Evolutionary conservation across 306 rosid species (phyloP), one percentile per base, ranked within the genome.

Genomic region (Calophaca sinica): DNA sequence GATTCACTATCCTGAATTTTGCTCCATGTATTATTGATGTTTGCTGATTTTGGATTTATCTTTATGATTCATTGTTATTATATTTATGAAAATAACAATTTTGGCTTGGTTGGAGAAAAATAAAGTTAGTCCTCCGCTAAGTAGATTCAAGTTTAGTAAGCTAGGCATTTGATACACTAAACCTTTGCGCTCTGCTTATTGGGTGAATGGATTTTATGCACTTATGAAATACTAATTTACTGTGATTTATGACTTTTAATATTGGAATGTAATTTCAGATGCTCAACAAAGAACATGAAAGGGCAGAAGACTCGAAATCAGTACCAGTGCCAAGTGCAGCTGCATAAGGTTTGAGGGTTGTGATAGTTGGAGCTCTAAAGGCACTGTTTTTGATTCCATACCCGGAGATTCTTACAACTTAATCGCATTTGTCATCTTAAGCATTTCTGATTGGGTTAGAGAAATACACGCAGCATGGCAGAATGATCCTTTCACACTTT

Each of bases 211-310:
- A 31, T 33, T 77, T 55, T 33, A 33, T 33, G 32, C 10, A 50
- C 2, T 73, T 36, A 10, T 32, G n/a, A 64, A 15, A 61, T 36
- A 2, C 57, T 10, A 26, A 41, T 64, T 39, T 54, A 36, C 48
- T 29, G 70, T 63, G 31, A 69, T 75, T 75, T 31, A 62, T 66
- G 41, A 60, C 68, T 82, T 57, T 8, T 14, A 33, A 60, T 78
- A 46, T 68, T 68, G 59, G 29, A 58, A 59, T 76, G 44, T 66
- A 33, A 71, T 82, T 85, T 62, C 82, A 85, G 88, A 82, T 85
- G 84, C 86, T 85, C 38, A 85, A 85, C 66, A 85, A 85, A 66
- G 88, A 85, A 61, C 88, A 85, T 53, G 88, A 85, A 62, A 72
- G 76, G 41, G 84, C 84, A 38, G 88, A 81, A 66, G 88, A 85